Evolutionary conservation across 345 rosid genomes (phyloP), one percentile per base, ranked within the genome.

Genomic region (Gossypium thurberi): DNA sequence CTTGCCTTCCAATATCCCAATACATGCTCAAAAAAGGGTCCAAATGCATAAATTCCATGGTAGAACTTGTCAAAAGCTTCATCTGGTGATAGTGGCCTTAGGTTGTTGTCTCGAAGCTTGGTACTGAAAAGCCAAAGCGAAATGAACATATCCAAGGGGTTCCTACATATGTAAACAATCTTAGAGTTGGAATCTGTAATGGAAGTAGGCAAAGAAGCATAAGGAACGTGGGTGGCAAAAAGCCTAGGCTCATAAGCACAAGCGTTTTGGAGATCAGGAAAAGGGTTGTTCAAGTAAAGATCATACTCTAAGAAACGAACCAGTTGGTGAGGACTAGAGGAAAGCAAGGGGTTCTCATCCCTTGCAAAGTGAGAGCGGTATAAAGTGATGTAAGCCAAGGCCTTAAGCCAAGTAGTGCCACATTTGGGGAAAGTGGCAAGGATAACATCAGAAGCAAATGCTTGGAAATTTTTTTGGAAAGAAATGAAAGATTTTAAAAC

Each of bases 371-470:
- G 4, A 1, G 14, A 1, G 12, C 55, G 70, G 20, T 66, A 46
- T 11, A 66, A 50, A 8, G 17, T 13, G 0, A 53, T 21, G 61
- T 46, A 66, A 21, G 40, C 23, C 1, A 66, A 66, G 13, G 70
- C 55, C 7, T 66, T 66, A 57, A 86, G 64, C 90, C 90, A 86
- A 1, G 88, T 86, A 10, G 90, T 86, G 43, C 90, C 90, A 26
- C 86, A 86, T 79, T 84, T 86, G 9, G 88, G 86, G 15, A 78
- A 70, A 67, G 83, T 81, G 2, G 85, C 81, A 0, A 86, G 4
- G 9, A 86, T 58, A 15, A 82, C 66, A 50, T 86, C 90, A 21
- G 56, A 69, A 25, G 69, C 80, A 3, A 46, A 28, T 0, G 82
- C 42, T 42, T 76, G 33, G 68, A 86, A 86, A 63, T 84, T 82